These are phyloP conservation scores for Pseudocercospora macadamiae DNA, from an alignment of 2,329 filamentous ascomycete species.

Conservation along the genomic window DNA sequence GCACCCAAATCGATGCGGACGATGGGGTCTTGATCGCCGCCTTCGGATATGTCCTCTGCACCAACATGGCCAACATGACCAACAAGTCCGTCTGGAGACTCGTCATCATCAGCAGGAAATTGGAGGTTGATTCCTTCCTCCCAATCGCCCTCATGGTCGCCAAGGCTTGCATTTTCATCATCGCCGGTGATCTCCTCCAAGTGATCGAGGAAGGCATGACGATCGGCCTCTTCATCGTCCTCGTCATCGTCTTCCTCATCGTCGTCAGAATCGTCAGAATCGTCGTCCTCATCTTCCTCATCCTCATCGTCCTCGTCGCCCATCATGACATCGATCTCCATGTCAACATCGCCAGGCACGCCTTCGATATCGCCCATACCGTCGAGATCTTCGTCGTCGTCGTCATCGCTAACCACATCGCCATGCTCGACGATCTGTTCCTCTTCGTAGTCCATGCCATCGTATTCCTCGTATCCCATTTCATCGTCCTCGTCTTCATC, in stretches of 20 bases:
- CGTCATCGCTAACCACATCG: constrained; percentile 86
- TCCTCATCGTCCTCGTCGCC: constrained; percentile 68
- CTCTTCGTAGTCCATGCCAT: constrained; percentile 92
- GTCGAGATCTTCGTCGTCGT: constrained; percentile 75
- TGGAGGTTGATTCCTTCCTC: constrained; percentile 48
- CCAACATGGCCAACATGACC: constrained; percentile 50
- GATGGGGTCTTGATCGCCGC: constrained; percentile 40
- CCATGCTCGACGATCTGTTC: constrained; percentile 81
- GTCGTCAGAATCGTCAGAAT: constrained; percentile 62
- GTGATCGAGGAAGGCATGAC: constrained; percentile 62
- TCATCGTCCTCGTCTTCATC: constrained; percentile 69
- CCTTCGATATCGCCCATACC: constrained; percentile 76
- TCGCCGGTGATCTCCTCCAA: constrained; percentile 53
- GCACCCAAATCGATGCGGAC: constrained; percentile 47
- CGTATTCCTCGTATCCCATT: constrained; percentile 88
- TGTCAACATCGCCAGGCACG: constrained; percentile 61
- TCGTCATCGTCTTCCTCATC: constrained; percentile 61
- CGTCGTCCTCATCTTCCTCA: constrained; percentile 58
- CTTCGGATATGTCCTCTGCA: constrained; percentile 39
- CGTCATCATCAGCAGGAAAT: constrained; percentile 52
- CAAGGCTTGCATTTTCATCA: constrained; percentile 51
- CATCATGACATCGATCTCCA: constrained; percentile 87
- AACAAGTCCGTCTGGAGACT: constrained; percentile 37
- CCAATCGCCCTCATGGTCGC: constrained; percentile 52
- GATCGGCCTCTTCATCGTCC: constrained; percentile 60